Conservation (phyloP, 305 asterid genomes). For the Fraxinus paxiana region DNA sequence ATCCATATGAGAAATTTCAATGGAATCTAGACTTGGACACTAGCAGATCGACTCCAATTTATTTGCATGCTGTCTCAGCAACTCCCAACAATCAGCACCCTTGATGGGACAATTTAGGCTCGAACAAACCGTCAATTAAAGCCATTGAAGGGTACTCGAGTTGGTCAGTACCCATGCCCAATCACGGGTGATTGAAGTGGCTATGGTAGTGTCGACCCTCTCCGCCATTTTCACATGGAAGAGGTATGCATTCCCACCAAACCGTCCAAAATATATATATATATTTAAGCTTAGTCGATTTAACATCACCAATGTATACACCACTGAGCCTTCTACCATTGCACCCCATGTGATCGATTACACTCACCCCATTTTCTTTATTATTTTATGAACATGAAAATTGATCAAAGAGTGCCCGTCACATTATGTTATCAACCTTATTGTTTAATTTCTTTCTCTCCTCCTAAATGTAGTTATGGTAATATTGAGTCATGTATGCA, state of each 20-base stretch:
- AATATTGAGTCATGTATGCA: neutral
- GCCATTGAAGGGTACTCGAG: no score
- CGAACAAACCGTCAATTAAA: no score
- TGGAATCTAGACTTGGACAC: neutral
- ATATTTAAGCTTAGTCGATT: no score
- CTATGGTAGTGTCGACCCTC: no score
- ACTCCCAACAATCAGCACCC: no score
- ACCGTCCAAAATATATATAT: no score
- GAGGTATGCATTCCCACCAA: no score
- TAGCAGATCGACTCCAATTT: neutral
- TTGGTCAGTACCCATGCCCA: no score
- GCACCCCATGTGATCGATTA: neutral
- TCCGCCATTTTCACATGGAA: no score
- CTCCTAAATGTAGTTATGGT: neutral
- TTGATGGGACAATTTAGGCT: neutral
- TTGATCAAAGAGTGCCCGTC: neutral
- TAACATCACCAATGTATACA: no score
- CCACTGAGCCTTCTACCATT: neutral
- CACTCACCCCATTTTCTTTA: neutral
- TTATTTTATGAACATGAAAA: neutral
- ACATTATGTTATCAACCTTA: neutral
- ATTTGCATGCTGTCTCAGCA: no score
- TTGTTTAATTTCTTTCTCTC: neutral
- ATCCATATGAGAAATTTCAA: neutral
- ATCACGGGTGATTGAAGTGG: no score